Conservation (phyloP, 2,329 filamentous ascomycete species). For the Bipolaris oryzae region DNA sequence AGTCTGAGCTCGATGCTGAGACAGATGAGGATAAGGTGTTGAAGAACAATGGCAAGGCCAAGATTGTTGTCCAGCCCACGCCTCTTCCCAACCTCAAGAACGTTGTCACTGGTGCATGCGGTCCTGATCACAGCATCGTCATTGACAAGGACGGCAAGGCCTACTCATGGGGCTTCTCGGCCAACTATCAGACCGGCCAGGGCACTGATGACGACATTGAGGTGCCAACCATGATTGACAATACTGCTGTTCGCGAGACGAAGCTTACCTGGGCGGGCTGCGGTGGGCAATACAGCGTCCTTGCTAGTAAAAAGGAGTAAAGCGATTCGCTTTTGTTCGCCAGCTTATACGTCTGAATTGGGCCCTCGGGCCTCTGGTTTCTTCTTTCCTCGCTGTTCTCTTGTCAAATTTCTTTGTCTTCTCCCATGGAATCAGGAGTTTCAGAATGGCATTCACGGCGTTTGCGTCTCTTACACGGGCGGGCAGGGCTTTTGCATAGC, state of each 20-base stretch:
- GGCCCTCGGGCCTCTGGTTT: background rate
- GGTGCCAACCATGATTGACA: constrained; percentile 79
- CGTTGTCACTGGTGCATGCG: constrained; percentile 64
- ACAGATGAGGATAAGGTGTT: constrained; percentile 52
- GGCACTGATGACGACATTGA: constrained; percentile 80
- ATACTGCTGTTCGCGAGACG: constrained; percentile 77
- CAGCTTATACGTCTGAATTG: background rate
- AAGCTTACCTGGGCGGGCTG: constrained; percentile 79
- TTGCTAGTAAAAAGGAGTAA: constrained; percentile 52
- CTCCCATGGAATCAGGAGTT: background rate
- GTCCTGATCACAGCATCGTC: constrained; percentile 75
- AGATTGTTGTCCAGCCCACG: constrained; percentile 73
- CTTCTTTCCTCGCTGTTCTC: constrained; percentile 10
- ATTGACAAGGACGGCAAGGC: constrained; percentile 72
- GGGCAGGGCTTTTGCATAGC: constrained; percentile 14
- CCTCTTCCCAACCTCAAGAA: constrained; percentile 64
- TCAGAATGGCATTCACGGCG: constrained; percentile 31
- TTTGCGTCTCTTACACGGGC: constrained; percentile 17
- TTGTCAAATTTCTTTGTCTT: constrained; percentile 2
- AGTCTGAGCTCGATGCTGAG: constrained; percentile 34
- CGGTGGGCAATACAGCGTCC: constrained; percentile 81
- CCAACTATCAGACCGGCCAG: constrained; percentile 80
- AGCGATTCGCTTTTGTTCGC: background rate
- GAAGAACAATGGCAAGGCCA: constrained; percentile 65
- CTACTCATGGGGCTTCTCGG: constrained; percentile 80